Conservation (phyloP, 371 early-diverging fungal species). For the Parasitella parasitica region DNA sequence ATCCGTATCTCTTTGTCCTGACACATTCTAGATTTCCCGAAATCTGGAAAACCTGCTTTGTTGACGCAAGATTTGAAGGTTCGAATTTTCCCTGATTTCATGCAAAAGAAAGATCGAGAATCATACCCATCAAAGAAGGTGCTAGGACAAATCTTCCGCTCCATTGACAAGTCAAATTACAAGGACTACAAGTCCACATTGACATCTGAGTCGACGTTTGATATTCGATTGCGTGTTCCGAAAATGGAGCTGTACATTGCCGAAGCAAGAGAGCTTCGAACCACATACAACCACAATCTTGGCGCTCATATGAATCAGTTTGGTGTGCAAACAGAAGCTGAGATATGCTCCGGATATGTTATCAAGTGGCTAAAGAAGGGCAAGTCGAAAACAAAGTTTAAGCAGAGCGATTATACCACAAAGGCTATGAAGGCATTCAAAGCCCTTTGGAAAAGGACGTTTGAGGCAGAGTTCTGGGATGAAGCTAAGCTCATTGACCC, state of each 20-base stretch:
- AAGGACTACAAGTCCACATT: slow-evolving; percentile 32
- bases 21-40: slow-evolving; percentile 37
- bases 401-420: slow-evolving; percentile 48
- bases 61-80: slow-evolving; percentile 47
- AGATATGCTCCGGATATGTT: slow-evolving; percentile 45
- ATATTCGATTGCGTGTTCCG: slow-evolving; percentile 44
- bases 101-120: slow-evolving; percentile 66
- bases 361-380: slow-evolving; percentile 40
- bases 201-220: slow-evolving; percentile 31
- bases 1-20: neutral
- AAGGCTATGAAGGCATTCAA: slow-evolving; percentile 40
- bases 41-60: slow-evolving; percentile 48
- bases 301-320: slow-evolving; percentile 66
- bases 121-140: slow-evolving; percentile 61
- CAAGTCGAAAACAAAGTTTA: slow-evolving; percentile 43
- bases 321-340: slow-evolving; percentile 58
- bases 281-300: slow-evolving; percentile 55
- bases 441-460: slow-evolving; percentile 37
- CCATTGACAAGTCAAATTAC: slow-evolving; percentile 43
- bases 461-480: slow-evolving; percentile 47
- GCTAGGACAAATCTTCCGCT: slow-evolving; percentile 64
- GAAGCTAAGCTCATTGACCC: slow-evolving; percentile 10
- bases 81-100: slow-evolving; percentile 73
- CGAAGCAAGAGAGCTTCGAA: slow-evolving; percentile 46
- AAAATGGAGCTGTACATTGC: slow-evolving; percentile 60